These are phyloP conservation scores for Talaromyces wortmannii DNA, from an alignment of 495 filamentous ascomycete genomes.

Conservation along the genomic window DNA sequence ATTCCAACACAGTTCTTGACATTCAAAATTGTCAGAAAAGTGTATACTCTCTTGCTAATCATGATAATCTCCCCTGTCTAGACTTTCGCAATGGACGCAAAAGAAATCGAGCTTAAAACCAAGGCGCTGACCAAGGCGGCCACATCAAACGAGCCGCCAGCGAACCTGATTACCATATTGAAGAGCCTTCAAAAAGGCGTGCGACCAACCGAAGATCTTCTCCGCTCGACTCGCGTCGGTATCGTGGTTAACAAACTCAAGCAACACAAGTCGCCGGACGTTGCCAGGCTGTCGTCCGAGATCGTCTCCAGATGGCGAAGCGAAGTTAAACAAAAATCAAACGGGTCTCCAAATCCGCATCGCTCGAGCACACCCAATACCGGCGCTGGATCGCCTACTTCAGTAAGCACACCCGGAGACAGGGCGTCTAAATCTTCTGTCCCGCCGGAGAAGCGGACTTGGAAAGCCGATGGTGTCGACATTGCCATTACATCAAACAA, in stretches of 20 bases:
- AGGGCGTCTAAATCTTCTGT: constrained; percentile 56
- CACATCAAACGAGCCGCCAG: constrained; percentile 56
- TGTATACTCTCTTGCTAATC: not conserved
- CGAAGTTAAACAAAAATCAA: constrained; percentile 64
- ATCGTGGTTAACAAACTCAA: constrained; percentile 81
- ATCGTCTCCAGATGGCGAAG: constrained; percentile 85
- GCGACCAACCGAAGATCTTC: constrained; percentile 77
- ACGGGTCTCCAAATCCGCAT: constrained; percentile 37
- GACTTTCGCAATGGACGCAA: constrained; percentile 59
- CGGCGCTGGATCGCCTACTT: constrained; percentile 26
- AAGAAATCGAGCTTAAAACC: constrained; percentile 66
- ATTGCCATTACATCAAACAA: constrained; percentile 59
- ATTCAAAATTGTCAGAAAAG: not conserved
- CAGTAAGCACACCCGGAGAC: constrained; percentile 33
- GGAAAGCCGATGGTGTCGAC: constrained; percentile 73
- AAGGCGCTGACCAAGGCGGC: constrained; percentile 72
- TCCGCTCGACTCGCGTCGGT: constrained; percentile 80
- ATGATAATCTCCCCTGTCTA: not conserved
- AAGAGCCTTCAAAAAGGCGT: constrained; percentile 71
- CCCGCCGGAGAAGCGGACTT: constrained; percentile 68
- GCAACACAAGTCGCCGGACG: constrained; percentile 64
- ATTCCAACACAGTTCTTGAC: not conserved
- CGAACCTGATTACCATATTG: constrained; percentile 60
- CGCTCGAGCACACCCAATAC: constrained; percentile 36
- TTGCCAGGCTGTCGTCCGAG: constrained; percentile 65